Evolutionary conservation across 2,329 filamentous ascomycete species (phyloP), one percentile per base, ranked within the genome.

Genomic region (Nemania serpens): DNA sequence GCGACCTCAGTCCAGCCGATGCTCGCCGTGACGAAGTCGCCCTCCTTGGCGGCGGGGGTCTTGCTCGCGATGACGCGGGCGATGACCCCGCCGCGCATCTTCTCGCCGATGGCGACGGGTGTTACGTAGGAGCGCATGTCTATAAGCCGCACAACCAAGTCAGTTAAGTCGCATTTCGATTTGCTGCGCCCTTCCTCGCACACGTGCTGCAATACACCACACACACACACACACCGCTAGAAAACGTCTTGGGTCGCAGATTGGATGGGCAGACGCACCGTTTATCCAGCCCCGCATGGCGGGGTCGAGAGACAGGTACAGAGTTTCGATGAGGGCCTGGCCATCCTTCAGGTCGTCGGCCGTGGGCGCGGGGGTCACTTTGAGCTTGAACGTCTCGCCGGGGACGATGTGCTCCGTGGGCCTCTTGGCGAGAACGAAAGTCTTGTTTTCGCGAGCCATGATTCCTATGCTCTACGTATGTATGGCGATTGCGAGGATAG

Each of bases 281-380:
- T 84, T 88, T 18, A 92, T 75, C 88, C 88, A 91, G 60, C 85
- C 85, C 68, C 89, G 83, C 88, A 91, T 91, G n/a, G 89, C 88
- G 1, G 89, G 89, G 75, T 91, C 89, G 41, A 91, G 79, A 10
- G 86, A 88, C 46, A 91, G 79, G 70, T 91, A 91, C 61, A 89
- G 75, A 0, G 75, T 73, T 73, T 85, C 82, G 46, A 85, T 75
- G 52, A 91, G 80, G 57, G 91, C 79, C 70, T 91, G 77, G 66
- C 87, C 87, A 78, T 87, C 82, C 72, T 88, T 81, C 43, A 89
- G 79, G 62, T 84, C 79, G 34, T 76, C 75, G 18, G 79, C 77
- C 7, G 81, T 76, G 67, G 84, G 83, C 3, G 84, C 78, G 1
- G 83, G 78, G 1, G 78, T 75, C 48, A 77, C 78, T 69, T 85